Conservation (phyloP, 176 grass and related monocot genomes). For the Secale cereale region DNA sequence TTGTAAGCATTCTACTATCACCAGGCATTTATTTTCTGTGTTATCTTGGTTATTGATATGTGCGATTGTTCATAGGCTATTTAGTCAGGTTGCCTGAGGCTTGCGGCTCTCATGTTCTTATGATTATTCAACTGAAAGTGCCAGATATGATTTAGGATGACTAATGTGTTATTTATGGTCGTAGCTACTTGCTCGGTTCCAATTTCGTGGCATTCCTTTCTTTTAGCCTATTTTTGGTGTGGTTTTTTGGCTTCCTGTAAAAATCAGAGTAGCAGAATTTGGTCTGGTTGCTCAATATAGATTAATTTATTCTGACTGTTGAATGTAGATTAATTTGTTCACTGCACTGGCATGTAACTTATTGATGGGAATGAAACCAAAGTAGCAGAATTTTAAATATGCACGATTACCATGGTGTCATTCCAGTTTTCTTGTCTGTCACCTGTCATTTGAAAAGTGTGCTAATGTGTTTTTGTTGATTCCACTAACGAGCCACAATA, state of each 20-base stretch:
- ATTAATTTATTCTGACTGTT: background rate
- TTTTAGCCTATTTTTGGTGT: background rate
- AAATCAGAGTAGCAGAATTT: background rate
- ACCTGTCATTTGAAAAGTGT: background rate
- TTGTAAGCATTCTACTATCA: background rate
- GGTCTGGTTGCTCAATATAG: background rate
- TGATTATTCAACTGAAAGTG: background rate
- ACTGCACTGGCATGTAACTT: background rate
- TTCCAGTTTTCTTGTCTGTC: background rate
- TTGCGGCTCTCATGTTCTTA: background rate
- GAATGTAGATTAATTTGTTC: background rate
- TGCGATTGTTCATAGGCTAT: background rate
- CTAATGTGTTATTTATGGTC: background rate
- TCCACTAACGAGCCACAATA: slow-evolving; percentile 1
- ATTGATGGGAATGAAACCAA: slow-evolving; percentile 14
- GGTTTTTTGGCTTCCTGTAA: slow-evolving; percentile 5
- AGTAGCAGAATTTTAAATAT: background rate
- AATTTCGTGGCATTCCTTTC: background rate
- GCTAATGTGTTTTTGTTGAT: background rate
- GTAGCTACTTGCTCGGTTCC: background rate
- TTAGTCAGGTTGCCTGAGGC: background rate
- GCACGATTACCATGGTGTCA: background rate
- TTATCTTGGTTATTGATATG: background rate
- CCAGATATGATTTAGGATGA: background rate
- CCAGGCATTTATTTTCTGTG: background rate